A percentile compares a stretch with the other conserved stretches of the same genome.
These are phyloP conservation scores for Arabidopsis suecica DNA, from an alignment of 345 rosid species.

Conservation along the genomic window DNA sequence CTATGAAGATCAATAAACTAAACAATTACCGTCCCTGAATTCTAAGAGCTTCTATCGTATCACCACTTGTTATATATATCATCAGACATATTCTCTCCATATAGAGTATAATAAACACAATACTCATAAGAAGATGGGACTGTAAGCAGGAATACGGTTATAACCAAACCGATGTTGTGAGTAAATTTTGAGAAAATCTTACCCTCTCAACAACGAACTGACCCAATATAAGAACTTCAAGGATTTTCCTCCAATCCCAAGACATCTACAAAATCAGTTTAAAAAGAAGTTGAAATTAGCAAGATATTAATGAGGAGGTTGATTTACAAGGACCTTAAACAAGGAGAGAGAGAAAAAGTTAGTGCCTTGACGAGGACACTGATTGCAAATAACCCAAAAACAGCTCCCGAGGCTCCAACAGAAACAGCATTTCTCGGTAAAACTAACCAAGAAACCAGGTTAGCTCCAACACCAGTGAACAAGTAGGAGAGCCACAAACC, in stretches of 20 bases:
- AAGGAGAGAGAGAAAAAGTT: background rate
- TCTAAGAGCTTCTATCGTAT: background rate
- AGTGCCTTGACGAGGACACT: constrained; percentile 88
- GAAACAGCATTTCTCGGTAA: constrained; percentile 90
- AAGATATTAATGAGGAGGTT: background rate
- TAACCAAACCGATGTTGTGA: constrained; percentile 15
- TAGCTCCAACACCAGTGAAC: constrained; percentile 88
- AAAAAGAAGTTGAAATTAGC: constrained; percentile 15
- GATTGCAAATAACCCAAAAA: constrained; percentile 87
- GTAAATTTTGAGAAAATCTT: constrained; percentile 18
- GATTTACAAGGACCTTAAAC: constrained; percentile 22
- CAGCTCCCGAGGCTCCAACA: constrained; percentile 95
- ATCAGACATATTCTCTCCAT: constrained; percentile 1
- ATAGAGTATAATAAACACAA: background rate
- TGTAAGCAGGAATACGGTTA: background rate
- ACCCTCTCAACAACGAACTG: constrained; percentile 91
- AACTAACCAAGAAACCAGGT: constrained; percentile 91
- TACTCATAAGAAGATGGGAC: background rate
- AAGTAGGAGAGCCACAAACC: constrained; percentile 83
- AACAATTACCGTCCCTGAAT: background rate
- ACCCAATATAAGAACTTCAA: constrained; percentile 92
- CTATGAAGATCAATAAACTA: constrained; percentile 43
- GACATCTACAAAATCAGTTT: constrained; percentile 61
- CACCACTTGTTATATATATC: background rate
- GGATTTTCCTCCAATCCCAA: constrained; percentile 97